Base-by-base conservation (phyloP, 805 yeast species). In the Nadsonia fulvescens region DNA sequence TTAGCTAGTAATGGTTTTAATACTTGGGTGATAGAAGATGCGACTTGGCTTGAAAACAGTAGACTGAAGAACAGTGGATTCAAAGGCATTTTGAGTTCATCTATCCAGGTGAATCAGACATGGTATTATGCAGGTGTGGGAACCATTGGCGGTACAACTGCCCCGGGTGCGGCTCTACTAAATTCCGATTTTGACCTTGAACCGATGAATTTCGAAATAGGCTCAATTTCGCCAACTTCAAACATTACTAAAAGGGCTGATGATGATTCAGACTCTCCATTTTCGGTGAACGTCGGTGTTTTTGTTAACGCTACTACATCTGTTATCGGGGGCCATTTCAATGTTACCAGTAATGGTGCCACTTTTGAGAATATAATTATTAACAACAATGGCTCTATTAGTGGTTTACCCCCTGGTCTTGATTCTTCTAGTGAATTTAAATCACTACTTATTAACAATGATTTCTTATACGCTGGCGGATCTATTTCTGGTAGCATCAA, bases 311-410 rank as follows among this genome's bases (percentile, higher is more conserved):
- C 52, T 8, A 43, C 70, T 0, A 33, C 60, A 7, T 50, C 70
- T 20, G 61, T 64, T 1, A 47, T 75, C 25, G 82, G 77, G 6
- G 89, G 86, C 12, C 45, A 51, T 3, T 70, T 72, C 39, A 43
- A 39, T 6, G 55, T 56, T 5, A 35, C 44, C 4, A 38, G 38
- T 4, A 40, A 46, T 17, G 44, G 39, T 7, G 32, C 43, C 1
- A 22, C 29, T 5, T 50, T 45, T 8, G 18, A 33, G 12, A 40
- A 48, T 18, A 29, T 55, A 8, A 34, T 51, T 9, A 33, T 54
- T 12, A 30, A 41, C 10, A 39, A 48, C 37, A 42, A 38, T 14
- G 38, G n/a, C 23, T 42, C 15, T 6, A 36, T 33, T 4, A 29
- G 30, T 8, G 45, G 50, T 2, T 24, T 45, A 1, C 23, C 37